phyloP scores from a whole-genome alignment of 2,329 filamentous ascomycete species.

The Xylaria sp. region DNA sequence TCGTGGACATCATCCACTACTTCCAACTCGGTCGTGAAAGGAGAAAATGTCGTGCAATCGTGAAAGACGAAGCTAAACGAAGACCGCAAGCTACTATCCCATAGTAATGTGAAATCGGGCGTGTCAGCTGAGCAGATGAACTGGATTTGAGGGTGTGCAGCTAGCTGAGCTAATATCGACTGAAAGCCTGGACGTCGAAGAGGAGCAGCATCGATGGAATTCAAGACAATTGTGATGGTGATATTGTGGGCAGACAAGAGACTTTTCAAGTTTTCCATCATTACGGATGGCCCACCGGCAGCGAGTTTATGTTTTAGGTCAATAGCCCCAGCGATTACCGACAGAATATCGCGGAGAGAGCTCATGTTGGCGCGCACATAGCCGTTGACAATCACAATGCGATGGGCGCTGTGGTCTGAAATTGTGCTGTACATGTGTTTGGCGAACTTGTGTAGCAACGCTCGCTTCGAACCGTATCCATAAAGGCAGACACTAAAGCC shows the following conservation, averaged over 20 bases:
- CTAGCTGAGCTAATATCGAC: conserved; percentile 78
- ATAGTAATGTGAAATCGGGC: conserved; percentile 86
- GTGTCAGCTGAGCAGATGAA: conserved; percentile 87
- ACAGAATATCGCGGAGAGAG: conserved; percentile 75
- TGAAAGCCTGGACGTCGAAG: conserved; percentile 79
- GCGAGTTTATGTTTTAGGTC: conserved; percentile 60
- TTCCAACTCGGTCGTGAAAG: conserved; percentile 79
- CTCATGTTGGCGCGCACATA: conserved; percentile 71
- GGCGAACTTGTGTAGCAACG: conserved; percentile 79
- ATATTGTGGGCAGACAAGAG: conserved; percentile 65
- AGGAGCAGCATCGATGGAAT: conserved; percentile 85
- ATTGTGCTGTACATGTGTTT: conserved; percentile 69
- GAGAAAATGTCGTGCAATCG: conserved; percentile 89
- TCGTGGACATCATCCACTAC: conserved; percentile 91
- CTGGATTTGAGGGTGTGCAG: conserved; percentile 76
- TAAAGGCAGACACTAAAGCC: conserved; percentile 91
- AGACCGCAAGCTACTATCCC: conserved; percentile 87
- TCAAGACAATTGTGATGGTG: conserved; percentile 76
- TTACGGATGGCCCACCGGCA: conserved; percentile 73
- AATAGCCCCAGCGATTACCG: conserved; percentile 74
- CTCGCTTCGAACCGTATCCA: conserved; percentile 89
- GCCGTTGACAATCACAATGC: conserved; percentile 87
- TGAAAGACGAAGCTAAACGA: conserved; percentile 91
- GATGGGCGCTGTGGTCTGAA: conserved; percentile 56
- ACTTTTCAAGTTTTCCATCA: conserved; percentile 73